Evolutionary conservation across 176 grass and related monocot species (phyloP).

Genomic region (Saccharum spontaneum): DNA sequence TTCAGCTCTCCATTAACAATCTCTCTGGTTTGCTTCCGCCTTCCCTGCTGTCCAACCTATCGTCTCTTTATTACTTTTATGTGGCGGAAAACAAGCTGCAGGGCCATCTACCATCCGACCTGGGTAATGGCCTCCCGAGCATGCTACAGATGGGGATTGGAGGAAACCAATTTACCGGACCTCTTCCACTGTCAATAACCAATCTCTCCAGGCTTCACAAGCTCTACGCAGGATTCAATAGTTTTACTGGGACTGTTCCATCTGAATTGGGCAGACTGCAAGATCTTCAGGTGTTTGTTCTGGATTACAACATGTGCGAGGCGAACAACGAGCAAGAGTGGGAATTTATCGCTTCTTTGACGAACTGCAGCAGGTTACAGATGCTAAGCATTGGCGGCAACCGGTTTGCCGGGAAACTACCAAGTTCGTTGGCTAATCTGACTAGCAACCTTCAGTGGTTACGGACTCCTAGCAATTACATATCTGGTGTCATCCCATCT

Average conservation of each 20-base stretch:
- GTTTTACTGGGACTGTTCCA: conserved; percentile 4
- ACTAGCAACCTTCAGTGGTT: neutral
- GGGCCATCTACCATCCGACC: neutral
- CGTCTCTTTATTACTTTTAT: neutral
- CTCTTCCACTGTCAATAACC: neutral
- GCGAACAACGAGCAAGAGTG: conserved; percentile 5
- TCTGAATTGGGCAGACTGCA: neutral
- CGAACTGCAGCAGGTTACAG: neutral
- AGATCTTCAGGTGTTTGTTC: neutral
- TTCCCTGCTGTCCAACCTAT: neutral
- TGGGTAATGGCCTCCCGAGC: conserved; percentile 1
- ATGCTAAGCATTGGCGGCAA: neutral
- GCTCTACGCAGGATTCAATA: neutral
- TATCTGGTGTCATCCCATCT: neutral
- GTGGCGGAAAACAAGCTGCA: neutral
- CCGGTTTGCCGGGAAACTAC: neutral
- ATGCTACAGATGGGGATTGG: neutral
- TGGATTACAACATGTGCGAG: neutral
- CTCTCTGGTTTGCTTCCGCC: no score
- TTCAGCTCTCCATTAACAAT: no score
- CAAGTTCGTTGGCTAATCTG: neutral
- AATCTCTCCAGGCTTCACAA: neutral
- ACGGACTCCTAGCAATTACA: neutral
- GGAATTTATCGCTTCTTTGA: conserved; percentile 4
- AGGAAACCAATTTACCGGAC: neutral